phyloP scores from a whole-genome alignment of 2,329 filamentous ascomycete genomes.

The Neonectria faginata region DNA sequence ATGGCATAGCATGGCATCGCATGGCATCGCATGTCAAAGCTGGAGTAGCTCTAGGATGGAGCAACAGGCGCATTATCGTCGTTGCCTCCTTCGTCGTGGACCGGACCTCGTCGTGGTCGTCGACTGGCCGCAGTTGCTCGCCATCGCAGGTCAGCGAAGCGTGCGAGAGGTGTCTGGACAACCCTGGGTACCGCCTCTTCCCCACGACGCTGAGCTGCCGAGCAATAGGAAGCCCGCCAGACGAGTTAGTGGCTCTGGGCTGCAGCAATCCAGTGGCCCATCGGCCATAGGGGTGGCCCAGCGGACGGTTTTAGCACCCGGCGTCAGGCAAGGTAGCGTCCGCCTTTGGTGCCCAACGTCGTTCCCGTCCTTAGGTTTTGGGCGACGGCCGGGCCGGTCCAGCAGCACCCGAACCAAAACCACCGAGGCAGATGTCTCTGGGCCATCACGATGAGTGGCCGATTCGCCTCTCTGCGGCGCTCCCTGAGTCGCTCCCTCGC shows the following conservation, averaged over 20 bases:
- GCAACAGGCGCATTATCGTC: slow-evolving; percentile 22
- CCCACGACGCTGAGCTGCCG: slow-evolving; percentile 37
- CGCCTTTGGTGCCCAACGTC: slow-evolving; percentile 46
- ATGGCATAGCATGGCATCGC: slow-evolving; percentile 11
- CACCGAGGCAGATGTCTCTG: slow-evolving; percentile 31
- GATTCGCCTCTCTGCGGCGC: slow-evolving; percentile 11
- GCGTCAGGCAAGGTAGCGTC: slow-evolving; percentile 40
- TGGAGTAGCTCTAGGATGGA: slow-evolving; percentile 24
- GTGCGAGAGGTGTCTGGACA: slow-evolving; percentile 23
- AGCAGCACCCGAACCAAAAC: slow-evolving; percentile 42
- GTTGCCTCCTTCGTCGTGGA: slow-evolving; percentile 18
- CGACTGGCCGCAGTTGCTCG: slow-evolving; percentile 24
- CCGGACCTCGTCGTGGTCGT: slow-evolving; percentile 8
- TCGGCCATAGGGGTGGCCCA: slow-evolving; percentile 32
- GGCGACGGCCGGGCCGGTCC: slow-evolving; percentile 43
- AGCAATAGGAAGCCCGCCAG: slow-evolving; percentile 46
- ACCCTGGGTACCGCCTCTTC: slow-evolving; percentile 23
- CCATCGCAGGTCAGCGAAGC: slow-evolving; percentile 27
- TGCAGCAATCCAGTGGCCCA: slow-evolving; percentile 41
- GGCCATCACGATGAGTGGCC: slow-evolving; percentile 30
- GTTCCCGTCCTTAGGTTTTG: slow-evolving; percentile 36
- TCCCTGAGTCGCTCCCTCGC: slow-evolving; percentile 12
- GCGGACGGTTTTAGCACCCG: slow-evolving; percentile 32
- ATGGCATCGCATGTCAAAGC: slow-evolving; percentile 24
- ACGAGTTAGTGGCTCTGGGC: slow-evolving; percentile 39